Evolutionary conservation across 768 basidiomycete species (phyloP), one percentile per base, ranked within the genome.

Genomic region (Suillus discolor): DNA sequence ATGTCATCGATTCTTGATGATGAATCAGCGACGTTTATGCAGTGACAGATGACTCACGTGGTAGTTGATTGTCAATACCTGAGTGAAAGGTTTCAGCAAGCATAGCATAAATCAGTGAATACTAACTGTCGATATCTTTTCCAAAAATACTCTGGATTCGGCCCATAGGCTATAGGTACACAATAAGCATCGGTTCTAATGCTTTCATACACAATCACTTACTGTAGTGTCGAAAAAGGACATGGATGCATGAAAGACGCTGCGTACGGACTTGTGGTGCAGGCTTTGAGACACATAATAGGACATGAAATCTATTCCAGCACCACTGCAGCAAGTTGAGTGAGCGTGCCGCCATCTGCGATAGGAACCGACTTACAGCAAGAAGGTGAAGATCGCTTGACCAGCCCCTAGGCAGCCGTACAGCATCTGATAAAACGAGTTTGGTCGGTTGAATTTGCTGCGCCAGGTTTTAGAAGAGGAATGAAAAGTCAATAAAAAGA

Each of bases 171-270:
- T 86, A 25, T 7, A 16, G 31, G 49, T 60, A 55, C 18, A 13
- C 57, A 36, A 65, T 51, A n/a, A 12, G 1, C 20, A 49, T 47
- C 15, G 18, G 23, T 42, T 28, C 15, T 15, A 23, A 54, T 38
- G 6, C 9, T 28, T 28, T 28, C n/a, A 18, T 9, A 53, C 16
- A 28, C 8, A 51, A n/a, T 38, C 13, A 64, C 74, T 68, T 67
- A 84, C 85, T 20, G 87, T 88, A 2, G 84, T 89, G 73, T 93
- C 92, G 69, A 92, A 93, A 77, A 91, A 92, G 2, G 85, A 82
- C 87, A 90, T 91, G 0, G 90, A 90, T 0, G 91, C 90, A 72
- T 85, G 83, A 71, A 90, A 87, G 28, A 90, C 81, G 62, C 85
- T 84, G 31, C 75, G 74, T 31, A 89, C 79, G 0, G 88, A 84